A percentile compares a stretch with the other conserved stretches of the same genome.
Conservation (phyloP, 2,329 filamentous ascomycete genomes). For the Fusarium scirpi region DNA sequence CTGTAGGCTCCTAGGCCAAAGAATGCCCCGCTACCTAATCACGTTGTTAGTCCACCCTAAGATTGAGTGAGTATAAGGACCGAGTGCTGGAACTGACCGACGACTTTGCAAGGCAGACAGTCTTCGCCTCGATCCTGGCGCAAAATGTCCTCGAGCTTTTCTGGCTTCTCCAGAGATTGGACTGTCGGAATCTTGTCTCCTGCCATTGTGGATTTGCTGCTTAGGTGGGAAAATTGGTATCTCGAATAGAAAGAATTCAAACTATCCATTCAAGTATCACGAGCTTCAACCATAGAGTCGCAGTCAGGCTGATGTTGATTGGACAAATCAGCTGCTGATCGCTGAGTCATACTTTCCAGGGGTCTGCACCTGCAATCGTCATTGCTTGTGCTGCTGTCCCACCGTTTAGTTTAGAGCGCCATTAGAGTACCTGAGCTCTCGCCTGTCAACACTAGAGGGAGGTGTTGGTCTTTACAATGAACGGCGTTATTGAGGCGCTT, state of each 20-base stretch:
- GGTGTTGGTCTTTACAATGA: constrained; percentile 69
- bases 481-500: constrained; percentile 90
- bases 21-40: constrained; percentile 78
- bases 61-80: constrained; percentile 1
- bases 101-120: constrained; percentile 76
- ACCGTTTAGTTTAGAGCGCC: background rate
- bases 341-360: constrained; percentile 46
- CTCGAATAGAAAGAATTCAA: background rate
- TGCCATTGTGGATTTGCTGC: constrained; percentile 46
- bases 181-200: constrained; percentile 61
- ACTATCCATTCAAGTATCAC: constrained; percentile 21
- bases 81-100: constrained; percentile 66
- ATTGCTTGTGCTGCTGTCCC: constrained; percentile 39
- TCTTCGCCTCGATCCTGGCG: constrained; percentile 70
- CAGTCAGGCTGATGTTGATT: constrained; percentile 37
- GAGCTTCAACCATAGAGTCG: constrained; percentile 32
- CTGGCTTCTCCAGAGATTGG: constrained; percentile 68
- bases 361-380: constrained; percentile 46
- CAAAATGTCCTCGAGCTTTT: constrained; percentile 70
- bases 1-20: constrained; percentile 81
- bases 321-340: constrained; percentile 15
- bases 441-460: constrained; percentile 40
- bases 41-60: constrained; percentile 29
- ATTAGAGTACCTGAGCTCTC: constrained; percentile 2
- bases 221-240: background rate